phyloP scores from a whole-genome alignment of 75 land plant genomes.

The Sequoia sempervirens region DNA sequence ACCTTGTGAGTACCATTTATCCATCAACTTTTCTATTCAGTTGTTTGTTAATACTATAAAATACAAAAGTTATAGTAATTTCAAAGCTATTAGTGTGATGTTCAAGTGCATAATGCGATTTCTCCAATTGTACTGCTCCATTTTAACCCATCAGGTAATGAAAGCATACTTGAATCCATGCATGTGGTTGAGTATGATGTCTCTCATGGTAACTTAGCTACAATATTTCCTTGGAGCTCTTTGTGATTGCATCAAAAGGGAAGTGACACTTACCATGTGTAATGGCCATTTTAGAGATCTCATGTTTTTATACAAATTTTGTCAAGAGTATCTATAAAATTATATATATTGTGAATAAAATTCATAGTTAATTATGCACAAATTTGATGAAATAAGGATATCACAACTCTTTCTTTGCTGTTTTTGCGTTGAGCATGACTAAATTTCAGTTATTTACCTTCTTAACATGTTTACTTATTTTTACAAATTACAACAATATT shows the following conservation, averaged over 20 bases:
- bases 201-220: too few relatives aligned
- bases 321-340: background rate
- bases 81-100: background rate
- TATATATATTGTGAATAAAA: background rate
- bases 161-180: too few relatives aligned
- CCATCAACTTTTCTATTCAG: background rate
- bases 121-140: too few relatives aligned
- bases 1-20: background rate
- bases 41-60: background rate
- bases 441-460: background rate
- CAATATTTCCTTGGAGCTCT: too few relatives aligned
- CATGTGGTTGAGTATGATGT: too few relatives aligned
- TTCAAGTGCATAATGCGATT: too few relatives aligned
- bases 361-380: background rate
- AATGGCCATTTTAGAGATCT: background rate
- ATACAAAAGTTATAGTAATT: background rate
- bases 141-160: too few relatives aligned
- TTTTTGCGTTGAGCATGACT: background rate
- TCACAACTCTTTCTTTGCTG: background rate
- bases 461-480: background rate
- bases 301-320: background rate
- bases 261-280: too few relatives aligned
- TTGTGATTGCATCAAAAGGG: too few relatives aligned
- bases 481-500: background rate
- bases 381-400: background rate